Conservation (phyloP, 176 grass and related monocot species). For the Cymbopogon citratus region DNA sequence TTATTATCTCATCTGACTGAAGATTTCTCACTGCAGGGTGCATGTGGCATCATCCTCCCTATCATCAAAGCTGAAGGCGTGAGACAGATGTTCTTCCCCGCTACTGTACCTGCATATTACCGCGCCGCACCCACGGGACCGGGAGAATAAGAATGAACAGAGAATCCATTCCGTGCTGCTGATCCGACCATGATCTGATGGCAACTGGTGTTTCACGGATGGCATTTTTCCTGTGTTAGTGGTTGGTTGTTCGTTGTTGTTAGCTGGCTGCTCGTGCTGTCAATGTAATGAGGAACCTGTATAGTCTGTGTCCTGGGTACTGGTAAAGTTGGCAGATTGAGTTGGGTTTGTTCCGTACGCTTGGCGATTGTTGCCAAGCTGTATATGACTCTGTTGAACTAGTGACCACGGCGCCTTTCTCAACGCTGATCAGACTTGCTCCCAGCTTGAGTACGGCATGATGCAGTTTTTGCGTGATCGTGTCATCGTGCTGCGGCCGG, state of each 20-base stretch:
- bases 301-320: not conserved
- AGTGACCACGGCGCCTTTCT: not conserved
- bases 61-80: constrained; percentile 96
- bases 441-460: not conserved
- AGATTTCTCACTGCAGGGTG: constrained; percentile 40
- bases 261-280: constrained; percentile 10
- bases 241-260: not conserved
- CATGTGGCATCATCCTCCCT: constrained; percentile 89
- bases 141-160: not conserved
- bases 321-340: not conserved
- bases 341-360: not conserved
- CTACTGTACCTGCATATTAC: constrained; percentile 82
- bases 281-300: constrained; percentile 26
- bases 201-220: not conserved
- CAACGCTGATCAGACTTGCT: not conserved
- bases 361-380: not conserved
- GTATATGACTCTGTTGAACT: constrained; percentile 16
- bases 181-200: not conserved
- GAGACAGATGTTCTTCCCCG: constrained; percentile 99
- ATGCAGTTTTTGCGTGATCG: not conserved
- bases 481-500: not conserved
- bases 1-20: not conserved
- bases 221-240: constrained; percentile 22
- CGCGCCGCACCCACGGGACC: constrained; percentile 23
- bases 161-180: not conserved